Conservation (phyloP, 495 filamentous ascomycete genomes). For the Lentithecium fluviatile region DNA sequence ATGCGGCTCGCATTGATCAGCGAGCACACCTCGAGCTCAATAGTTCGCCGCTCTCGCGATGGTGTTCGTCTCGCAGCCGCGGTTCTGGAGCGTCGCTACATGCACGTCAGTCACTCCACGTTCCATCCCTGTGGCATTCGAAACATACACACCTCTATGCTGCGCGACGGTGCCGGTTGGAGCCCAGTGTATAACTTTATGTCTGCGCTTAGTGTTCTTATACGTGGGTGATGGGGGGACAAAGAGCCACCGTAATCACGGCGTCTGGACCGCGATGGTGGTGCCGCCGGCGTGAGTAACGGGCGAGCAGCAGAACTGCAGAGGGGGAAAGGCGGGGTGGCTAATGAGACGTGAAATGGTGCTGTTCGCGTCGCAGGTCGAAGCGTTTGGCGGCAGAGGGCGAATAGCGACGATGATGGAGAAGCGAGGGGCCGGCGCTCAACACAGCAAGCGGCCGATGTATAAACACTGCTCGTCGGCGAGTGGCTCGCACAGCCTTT, state of each 20-base stretch:
- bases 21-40: slow-evolving; percentile 2
- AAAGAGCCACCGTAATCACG: too few relatives aligned
- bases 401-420: not conserved
- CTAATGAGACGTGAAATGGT: slow-evolving; percentile 26
- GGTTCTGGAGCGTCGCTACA: not conserved
- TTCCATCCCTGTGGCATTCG: not conserved
- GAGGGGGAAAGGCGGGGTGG: not conserved
- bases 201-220: too few relatives aligned
- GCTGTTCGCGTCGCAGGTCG: slow-evolving; percentile 28
- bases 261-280: not conserved
- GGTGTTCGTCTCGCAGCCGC: not conserved
- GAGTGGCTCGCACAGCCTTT: not conserved
- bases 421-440: not conserved
- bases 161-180: too few relatives aligned
- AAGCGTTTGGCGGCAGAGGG: not conserved
- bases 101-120: slow-evolving; percentile 1
- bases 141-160: not conserved
- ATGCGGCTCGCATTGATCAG: slow-evolving; percentile 34
- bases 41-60: not conserved
- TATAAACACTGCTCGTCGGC: not conserved
- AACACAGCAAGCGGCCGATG: too few relatives aligned
- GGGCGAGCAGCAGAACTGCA: not conserved
- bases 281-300: not conserved
- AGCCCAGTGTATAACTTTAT: too few relatives aligned
- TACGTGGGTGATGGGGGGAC: too few relatives aligned